phyloP scores from a whole-genome alignment of 495 filamentous ascomycete genomes.

The Entonaema liquescens region DNA sequence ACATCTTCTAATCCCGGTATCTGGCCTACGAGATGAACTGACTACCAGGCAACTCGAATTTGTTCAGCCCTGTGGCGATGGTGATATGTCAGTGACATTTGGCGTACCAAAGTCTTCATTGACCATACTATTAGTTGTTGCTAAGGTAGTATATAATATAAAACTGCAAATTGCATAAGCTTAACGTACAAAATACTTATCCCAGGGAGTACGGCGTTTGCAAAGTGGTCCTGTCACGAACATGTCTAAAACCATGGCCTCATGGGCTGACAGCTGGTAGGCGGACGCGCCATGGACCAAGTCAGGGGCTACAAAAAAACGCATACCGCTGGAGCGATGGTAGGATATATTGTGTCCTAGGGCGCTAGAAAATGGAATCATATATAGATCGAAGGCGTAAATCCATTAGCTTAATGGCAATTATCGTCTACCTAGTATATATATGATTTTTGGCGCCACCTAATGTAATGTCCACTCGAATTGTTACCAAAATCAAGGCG shows the following conservation, averaged over 20 bases:
- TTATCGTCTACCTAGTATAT: not conserved
- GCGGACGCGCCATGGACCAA: not conserved
- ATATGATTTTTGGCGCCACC: not conserved
- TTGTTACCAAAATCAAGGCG: not conserved
- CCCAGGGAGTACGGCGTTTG: not conserved
- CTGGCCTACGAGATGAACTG: not conserved
- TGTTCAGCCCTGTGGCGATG: conserved; percentile 28
- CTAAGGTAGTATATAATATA: not conserved
- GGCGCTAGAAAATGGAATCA: not conserved
- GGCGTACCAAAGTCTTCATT: not conserved
- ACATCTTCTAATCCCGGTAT: not conserved
- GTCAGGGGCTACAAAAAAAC: not conserved
- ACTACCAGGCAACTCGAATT: not conserved
- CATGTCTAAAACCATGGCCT: conserved; percentile 20
- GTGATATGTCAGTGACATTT: conserved; percentile 10
- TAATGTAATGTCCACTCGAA: not conserved
- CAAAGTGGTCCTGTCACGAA: conserved; percentile 4
- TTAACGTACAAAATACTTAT: not conserved
- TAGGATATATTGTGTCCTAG: conserved; percentile 6
- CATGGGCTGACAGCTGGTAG: not conserved
- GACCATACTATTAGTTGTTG: not conserved
- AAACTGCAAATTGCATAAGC: too few species aligned
- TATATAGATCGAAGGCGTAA: not conserved
- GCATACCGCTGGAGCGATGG: not conserved
- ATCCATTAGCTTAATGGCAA: not conserved